Conservation (phyloP, 345 rosid species). For the Psidium guajava region DNA sequence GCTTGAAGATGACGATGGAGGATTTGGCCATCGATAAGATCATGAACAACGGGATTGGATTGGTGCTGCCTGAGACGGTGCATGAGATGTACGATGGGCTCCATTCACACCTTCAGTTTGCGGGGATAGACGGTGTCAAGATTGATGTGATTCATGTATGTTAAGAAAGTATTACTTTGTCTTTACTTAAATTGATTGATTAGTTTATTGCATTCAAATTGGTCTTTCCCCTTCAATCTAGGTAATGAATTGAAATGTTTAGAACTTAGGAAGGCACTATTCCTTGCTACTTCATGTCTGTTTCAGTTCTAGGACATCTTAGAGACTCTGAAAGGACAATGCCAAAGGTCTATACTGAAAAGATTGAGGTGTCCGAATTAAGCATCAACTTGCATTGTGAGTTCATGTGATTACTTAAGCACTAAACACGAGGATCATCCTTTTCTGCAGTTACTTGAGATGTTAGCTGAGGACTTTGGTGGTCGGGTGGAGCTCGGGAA, state of each 20-base stretch:
- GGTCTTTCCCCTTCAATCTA: too few species aligned
- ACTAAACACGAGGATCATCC: neutral
- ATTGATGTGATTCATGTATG: slow-evolving; percentile 95
- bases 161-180: neutral
- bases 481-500: slow-evolving; percentile 86
- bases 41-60: slow-evolving; percentile 45
- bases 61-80: slow-evolving; percentile 63
- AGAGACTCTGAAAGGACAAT: neutral
- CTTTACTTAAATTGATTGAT: neutral
- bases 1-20: slow-evolving; percentile 63
- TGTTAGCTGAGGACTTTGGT: slow-evolving; percentile 71
- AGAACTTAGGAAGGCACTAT: neutral
- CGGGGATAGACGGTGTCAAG: slow-evolving; percentile 83
- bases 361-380: neutral
- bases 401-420: neutral
- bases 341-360: neutral
- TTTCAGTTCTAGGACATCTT: neutral
- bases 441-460: slow-evolving; percentile 50
- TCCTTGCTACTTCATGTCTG: neutral
- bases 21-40: slow-evolving; percentile 92
- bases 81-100: slow-evolving; percentile 64
- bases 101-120: slow-evolving; percentile 55
- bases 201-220: neutral
- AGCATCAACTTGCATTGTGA: neutral
- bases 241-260: too few species aligned